These are phyloP conservation scores for Erucastrum elatum DNA, from an alignment of 345 rosid species.

Conservation along the genomic window DNA sequence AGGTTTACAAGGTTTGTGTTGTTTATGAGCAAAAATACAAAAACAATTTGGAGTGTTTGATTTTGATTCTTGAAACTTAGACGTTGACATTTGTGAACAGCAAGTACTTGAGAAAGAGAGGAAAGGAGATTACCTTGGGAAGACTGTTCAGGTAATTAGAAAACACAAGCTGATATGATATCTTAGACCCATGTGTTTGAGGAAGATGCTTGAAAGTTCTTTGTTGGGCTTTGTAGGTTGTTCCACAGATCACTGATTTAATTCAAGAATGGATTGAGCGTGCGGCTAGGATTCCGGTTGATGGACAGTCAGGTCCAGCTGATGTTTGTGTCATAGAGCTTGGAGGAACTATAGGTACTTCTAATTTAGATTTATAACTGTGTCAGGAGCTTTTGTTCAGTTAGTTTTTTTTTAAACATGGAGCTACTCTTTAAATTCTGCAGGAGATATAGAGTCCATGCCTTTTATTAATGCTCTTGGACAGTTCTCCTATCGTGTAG, in stretches of 20 bases:
- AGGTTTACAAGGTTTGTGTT: conserved; percentile 77
- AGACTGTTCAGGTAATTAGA: conserved; percentile 80
- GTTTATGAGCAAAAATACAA: not conserved
- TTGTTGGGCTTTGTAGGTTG: conserved; percentile 54
- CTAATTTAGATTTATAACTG: not conserved
- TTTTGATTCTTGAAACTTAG: conserved; percentile 8
- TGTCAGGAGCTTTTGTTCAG: not conserved
- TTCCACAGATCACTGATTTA: conserved; percentile 94
- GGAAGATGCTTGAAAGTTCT: not conserved
- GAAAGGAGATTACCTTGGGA: conserved; percentile 93
- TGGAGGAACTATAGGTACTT: conserved; percentile 93
- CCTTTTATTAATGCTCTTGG: conserved; percentile 97
- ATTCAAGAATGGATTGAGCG: conserved; percentile 97
- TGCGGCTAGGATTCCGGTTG: conserved; percentile 85
- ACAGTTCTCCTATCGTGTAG: conserved; percentile 90
- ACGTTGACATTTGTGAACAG: conserved; percentile 43
- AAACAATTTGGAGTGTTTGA: not conserved
- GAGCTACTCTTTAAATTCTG: conserved; percentile 20
- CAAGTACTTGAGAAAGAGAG: conserved; percentile 88
- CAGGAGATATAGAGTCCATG: conserved; percentile 99
- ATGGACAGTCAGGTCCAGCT: conserved; percentile 78
- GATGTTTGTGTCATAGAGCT: conserved; percentile 98
- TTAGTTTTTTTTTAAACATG: not conserved
- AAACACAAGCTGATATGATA: not conserved
- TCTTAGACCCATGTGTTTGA: conserved; percentile 8